Conservation (phyloP, 139 green algal genomes). For the Chlorella vulgaris region DNA sequence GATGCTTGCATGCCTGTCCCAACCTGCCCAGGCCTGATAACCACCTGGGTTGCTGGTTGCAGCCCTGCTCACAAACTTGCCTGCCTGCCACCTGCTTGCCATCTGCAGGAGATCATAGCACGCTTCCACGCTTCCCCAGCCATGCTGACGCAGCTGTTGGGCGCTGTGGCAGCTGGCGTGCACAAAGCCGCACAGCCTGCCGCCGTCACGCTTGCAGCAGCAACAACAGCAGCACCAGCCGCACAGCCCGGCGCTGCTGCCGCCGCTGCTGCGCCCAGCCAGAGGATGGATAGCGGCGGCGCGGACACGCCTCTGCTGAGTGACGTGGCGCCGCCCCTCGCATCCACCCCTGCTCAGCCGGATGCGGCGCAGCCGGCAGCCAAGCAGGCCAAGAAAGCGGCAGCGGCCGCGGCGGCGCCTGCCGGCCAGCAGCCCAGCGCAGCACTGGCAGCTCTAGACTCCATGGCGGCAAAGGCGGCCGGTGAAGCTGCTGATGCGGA, state of each 20-base stretch:
- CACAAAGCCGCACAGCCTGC: not conserved
- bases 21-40: too few relatives aligned
- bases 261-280: not conserved
- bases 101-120: not conserved
- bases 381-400: too few relatives aligned
- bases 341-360: not conserved
- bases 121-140: constrained; percentile 10
- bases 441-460: not conserved
- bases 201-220: not conserved
- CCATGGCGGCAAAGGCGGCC: constrained; percentile 4
- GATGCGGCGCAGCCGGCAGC: not conserved
- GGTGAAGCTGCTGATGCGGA: not conserved
- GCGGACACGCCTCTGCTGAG: not conserved
- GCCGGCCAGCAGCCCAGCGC: not conserved
- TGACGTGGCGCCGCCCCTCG: not conserved
- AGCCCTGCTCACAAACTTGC: too few relatives aligned
- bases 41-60: too few relatives aligned
- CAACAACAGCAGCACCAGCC: not conserved
- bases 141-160: constrained; percentile 19
- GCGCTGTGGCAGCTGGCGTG: not conserved
- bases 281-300: not conserved
- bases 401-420: not conserved
- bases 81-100: too few relatives aligned
- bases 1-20: too few relatives aligned
- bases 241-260: not conserved